These are phyloP conservation scores for Endocalyx cinctus DNA, from an alignment of 2,329 filamentous ascomycete species.

Conservation along the genomic window DNA sequence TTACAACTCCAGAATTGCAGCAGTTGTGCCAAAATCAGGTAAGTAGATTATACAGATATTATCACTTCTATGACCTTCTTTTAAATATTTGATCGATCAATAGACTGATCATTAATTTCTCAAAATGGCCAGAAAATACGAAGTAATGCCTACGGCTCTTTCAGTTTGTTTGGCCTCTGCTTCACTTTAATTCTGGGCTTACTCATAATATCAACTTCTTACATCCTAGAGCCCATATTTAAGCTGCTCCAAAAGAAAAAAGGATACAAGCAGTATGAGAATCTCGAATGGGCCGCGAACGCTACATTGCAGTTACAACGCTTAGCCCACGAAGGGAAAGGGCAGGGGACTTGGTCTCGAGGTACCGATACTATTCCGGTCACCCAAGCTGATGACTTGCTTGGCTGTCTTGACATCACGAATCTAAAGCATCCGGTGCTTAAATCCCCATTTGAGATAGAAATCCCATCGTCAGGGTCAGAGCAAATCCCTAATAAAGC, in stretches of 20 bases:
- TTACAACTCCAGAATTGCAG: background rate
- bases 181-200: conserved; percentile 16
- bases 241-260: conserved; percentile 6
- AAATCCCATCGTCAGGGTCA: no score
- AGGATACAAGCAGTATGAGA: conserved; percentile 10
- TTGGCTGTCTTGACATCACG: background rate
- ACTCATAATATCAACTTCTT: conserved; percentile 13
- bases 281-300: conserved; percentile 21
- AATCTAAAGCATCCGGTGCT: background rate
- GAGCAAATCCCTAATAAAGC: no score
- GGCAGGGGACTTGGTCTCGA: conserved; percentile 10
- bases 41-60: background rate
- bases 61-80: background rate
- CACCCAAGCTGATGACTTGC: background rate
- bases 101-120: background rate
- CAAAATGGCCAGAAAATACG: conserved; percentile 23
- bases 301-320: conserved; percentile 22
- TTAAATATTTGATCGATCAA: background rate
- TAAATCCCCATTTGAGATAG: no score
- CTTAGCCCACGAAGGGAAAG: conserved; percentile 18
- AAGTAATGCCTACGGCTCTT: conserved; percentile 15
- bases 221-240: conserved; percentile 9
- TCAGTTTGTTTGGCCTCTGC: conserved; percentile 23
- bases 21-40: conserved; percentile 6
- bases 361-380: conserved; percentile 4